Conservation (phyloP, 2,329 filamentous ascomycete species). For the Bipolaris sorokiniana region DNA sequence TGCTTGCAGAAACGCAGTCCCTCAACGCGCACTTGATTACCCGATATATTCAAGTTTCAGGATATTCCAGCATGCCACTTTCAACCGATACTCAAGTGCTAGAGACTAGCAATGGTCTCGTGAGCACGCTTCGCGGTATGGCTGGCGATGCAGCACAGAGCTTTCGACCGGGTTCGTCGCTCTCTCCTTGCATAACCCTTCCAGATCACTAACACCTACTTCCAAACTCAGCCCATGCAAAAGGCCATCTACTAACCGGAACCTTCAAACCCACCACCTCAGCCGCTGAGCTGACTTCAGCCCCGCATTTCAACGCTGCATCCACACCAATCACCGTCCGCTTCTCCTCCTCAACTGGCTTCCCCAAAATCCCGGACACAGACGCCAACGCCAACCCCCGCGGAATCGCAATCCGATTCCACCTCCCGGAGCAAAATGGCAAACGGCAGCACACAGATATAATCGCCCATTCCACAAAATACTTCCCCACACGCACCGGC, state of each 20-base stretch:
- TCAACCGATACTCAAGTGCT: conserved; percentile 32
- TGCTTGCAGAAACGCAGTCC: background rate
- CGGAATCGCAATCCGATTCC: conserved; percentile 58
- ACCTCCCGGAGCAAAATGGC: conserved; percentile 51
- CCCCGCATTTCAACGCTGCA: conserved; percentile 56
- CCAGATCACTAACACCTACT: conserved; percentile 1
- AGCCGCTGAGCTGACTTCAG: conserved; percentile 55
- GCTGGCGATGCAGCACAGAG: conserved; percentile 27
- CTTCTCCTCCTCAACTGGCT: conserved; percentile 60
- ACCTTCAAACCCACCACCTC: conserved; percentile 58
- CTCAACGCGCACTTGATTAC: too few species aligned
- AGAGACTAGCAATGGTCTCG: conserved; percentile 39
- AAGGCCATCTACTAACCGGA: conserved; percentile 59
- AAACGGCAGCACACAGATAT: conserved; percentile 62
- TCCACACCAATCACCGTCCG: conserved; percentile 57
- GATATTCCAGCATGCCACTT: conserved; percentile 37
- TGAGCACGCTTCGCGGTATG: conserved; percentile 33
- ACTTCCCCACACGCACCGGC: conserved; percentile 61
- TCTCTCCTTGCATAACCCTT: conserved; percentile 1
- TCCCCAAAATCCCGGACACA: conserved; percentile 59
- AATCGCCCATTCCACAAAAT: conserved; percentile 59
- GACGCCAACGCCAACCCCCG: conserved; percentile 57
- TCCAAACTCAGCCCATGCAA: conserved; percentile 57
- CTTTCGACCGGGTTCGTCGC: conserved; percentile 40
- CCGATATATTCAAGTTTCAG: background rate